Evolutionary conservation across 805 yeast genomes (phyloP).

Genomic region (Monosporozyma aerobia): DNA sequence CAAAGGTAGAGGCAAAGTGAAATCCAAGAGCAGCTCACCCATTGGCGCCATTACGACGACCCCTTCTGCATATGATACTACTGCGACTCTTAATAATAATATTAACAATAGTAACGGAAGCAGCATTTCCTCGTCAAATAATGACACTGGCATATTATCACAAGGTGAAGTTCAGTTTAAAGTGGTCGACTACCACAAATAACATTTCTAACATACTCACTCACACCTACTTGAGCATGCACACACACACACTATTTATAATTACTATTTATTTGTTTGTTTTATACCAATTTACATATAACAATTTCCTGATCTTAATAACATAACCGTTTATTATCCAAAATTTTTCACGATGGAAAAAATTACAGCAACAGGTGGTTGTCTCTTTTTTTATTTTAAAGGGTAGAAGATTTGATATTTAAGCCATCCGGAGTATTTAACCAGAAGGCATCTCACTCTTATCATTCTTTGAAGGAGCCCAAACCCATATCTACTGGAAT

Average conservation of each 20-base stretch:
- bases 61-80: neutral
- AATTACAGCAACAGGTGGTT: neutral
- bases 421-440: neutral
- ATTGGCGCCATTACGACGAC: neutral
- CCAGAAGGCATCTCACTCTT: neutral
- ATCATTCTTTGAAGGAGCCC: neutral
- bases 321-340: neutral
- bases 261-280: too few relatives aligned
- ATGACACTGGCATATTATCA: neutral
- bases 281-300: too few relatives aligned
- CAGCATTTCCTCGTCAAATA: neutral
- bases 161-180: conserved; percentile 5
- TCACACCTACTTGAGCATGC: too few relatives aligned
- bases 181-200: conserved; percentile 2
- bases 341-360: too few relatives aligned
- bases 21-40: neutral
- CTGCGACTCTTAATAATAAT: too few relatives aligned
- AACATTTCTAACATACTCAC: neutral
- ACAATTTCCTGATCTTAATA: neutral
- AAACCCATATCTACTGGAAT: neutral
- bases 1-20: conserved; percentile 9
- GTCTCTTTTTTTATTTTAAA: neutral
- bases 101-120: neutral
- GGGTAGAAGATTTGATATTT: neutral
- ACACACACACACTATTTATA: neutral